These are phyloP conservation scores for Chytriomyces sp. DNA, from an alignment of 192 early-diverging fungal species.

Conservation along the genomic window DNA sequence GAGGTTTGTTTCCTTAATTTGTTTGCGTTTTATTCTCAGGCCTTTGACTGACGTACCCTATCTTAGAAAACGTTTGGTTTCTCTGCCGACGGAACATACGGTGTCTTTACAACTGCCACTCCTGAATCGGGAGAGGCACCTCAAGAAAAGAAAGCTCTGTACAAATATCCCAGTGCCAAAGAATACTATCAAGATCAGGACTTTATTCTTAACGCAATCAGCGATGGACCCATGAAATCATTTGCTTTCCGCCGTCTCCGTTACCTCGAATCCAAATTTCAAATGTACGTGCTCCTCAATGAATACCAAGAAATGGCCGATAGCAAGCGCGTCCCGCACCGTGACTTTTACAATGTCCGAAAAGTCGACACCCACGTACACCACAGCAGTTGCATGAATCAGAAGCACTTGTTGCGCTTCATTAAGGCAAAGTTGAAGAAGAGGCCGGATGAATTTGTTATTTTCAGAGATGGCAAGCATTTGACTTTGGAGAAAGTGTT, in stretches of 20 bases:
- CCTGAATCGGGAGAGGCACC: neutral
- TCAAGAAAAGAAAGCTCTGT: constrained; percentile 42
- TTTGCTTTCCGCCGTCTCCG: constrained; percentile 88
- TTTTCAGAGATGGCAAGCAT: constrained; percentile 82
- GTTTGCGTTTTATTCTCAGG: neutral
- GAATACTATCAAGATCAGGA: constrained; percentile 90
- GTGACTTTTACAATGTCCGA: constrained; percentile 97
- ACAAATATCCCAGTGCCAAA: constrained; percentile 69
- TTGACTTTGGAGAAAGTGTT: constrained; percentile 86
- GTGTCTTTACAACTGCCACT: constrained; percentile 2
- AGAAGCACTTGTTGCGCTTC: constrained; percentile 93
- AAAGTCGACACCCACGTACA: constrained; percentile 98
- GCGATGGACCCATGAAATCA: constrained; percentile 90
- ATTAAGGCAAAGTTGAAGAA: constrained; percentile 91
- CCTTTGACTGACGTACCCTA: too few relatives aligned
- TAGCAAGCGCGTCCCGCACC: constrained; percentile 87
- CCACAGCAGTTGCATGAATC: constrained; percentile 92
- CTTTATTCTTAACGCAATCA: constrained; percentile 73
- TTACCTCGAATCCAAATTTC: constrained; percentile 92
- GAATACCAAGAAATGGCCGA: constrained; percentile 95
- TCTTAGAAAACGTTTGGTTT: constrained; percentile 15
- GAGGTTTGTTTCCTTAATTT: constrained; percentile 52
- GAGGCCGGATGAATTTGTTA: constrained; percentile 76
- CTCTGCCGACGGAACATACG: constrained; percentile 32
- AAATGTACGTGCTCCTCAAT: constrained; percentile 88